phyloP scores from a whole-genome alignment of 805 yeast species.

The Cyberlindnera japonica region DNA sequence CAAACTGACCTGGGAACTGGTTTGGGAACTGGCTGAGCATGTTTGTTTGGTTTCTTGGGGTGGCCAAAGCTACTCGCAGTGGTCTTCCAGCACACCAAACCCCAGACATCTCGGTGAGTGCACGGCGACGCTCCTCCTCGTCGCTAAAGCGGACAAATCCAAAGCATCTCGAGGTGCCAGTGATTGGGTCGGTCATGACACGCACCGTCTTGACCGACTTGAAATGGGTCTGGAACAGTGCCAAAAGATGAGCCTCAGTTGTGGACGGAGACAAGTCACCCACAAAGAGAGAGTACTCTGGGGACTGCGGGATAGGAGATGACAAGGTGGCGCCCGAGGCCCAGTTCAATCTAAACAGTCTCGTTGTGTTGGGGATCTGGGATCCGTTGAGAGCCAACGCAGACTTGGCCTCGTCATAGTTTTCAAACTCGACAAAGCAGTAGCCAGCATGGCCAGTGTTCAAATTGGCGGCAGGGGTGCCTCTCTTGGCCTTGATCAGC shows the following conservation, averaged over 20 bases:
- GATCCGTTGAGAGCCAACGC: constrained; percentile 67
- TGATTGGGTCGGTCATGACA: constrained; percentile 81
- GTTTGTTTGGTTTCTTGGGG: constrained; percentile 51
- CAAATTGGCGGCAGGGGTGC: constrained; percentile 32
- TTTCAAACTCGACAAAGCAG: constrained; percentile 73
- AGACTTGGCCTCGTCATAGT: constrained; percentile 63
- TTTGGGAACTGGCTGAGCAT: not conserved
- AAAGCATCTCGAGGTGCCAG: constrained; percentile 74
- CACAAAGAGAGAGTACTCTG: constrained; percentile 76
- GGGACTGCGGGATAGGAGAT: constrained; percentile 68
- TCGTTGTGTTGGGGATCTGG: constrained; percentile 56
- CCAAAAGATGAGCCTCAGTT: constrained; percentile 73
- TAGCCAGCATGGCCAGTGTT: constrained; percentile 54
- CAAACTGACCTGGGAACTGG: constrained; percentile 10
- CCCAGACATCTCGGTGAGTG: constrained; percentile 73
- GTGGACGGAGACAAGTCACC: constrained; percentile 78
- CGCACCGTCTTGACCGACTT: constrained; percentile 71
- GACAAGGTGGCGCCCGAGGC: constrained; percentile 76
- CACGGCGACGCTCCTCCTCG: constrained; percentile 64
- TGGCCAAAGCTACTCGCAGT: constrained; percentile 72
- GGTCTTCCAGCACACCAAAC: constrained; percentile 78
- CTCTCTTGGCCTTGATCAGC: constrained; percentile 52
- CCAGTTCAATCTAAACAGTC: constrained; percentile 75
- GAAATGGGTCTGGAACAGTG: constrained; percentile 65
- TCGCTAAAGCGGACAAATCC: constrained; percentile 77